Conservation (phyloP, 2,329 filamentous ascomycete genomes). For the Huntiella abstrusa region DNA sequence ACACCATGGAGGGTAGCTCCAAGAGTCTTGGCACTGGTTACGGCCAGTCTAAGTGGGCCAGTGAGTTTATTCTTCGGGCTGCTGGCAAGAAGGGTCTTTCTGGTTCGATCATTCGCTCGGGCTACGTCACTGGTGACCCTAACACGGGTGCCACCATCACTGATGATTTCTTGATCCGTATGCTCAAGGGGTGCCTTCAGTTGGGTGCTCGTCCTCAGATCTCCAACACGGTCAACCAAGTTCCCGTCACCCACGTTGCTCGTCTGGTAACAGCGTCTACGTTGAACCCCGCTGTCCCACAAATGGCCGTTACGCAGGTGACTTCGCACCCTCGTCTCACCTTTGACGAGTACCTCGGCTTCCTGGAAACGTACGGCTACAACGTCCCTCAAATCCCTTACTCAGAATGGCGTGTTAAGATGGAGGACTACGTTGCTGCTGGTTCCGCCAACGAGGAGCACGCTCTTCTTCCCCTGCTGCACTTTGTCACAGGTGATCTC, state of each 20-base stretch:
- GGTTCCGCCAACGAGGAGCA: constrained; percentile 16
- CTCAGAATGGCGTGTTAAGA: constrained; percentile 42
- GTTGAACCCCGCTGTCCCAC: constrained; percentile 35
- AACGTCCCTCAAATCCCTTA: constrained; percentile 47
- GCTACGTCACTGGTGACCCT: constrained; percentile 65
- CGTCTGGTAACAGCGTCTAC: constrained; percentile 59
- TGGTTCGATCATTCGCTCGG: constrained; percentile 62
- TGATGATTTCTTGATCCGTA: constrained; percentile 78
- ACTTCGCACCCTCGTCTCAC: constrained; percentile 62
- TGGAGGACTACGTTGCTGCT: constrained; percentile 17
- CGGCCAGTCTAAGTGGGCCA: constrained; percentile 78
- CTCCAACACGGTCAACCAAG: constrained; percentile 71
- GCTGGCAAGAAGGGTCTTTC: constrained; percentile 59
- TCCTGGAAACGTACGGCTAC: constrained; percentile 57
- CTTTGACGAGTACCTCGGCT: constrained; percentile 58
- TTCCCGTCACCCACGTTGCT: constrained; percentile 71
- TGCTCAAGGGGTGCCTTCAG: constrained; percentile 77
- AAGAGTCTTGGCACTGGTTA: constrained; percentile 71
- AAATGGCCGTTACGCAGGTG: constrained; percentile 46
- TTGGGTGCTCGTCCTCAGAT: constrained; percentile 56
- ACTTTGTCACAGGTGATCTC: constrained; percentile 51
- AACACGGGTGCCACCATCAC: constrained; percentile 53
- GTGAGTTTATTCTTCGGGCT: constrained; percentile 51
- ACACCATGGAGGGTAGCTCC: constrained; percentile 60
- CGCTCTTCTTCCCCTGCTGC: constrained; percentile 42